Conservation (phyloP, 345 rosid genomes). For the Aquilaria yunnanensis region DNA sequence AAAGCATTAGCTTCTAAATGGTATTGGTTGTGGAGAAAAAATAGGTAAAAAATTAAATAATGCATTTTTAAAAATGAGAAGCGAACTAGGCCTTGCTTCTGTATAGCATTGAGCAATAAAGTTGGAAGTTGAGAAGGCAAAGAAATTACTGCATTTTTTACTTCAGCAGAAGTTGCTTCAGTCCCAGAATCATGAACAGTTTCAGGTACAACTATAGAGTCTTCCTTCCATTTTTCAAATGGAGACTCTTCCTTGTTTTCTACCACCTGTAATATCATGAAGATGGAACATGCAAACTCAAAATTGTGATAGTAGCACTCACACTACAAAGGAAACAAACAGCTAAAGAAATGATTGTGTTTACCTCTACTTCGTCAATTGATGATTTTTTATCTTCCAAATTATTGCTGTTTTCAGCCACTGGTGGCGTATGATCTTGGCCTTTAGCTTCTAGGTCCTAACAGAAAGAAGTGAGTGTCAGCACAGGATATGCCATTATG, state of each 20-base stretch:
- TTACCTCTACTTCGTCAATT: conserved; percentile 29
- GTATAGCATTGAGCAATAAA: not conserved
- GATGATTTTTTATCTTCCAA: conserved; percentile 27
- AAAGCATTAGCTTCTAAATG: too few relatives aligned
- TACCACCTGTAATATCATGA: conserved; percentile 31
- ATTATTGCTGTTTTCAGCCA: conserved; percentile 24
- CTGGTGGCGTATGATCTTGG: conserved; percentile 25
- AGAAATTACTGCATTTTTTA: conserved; percentile 28
- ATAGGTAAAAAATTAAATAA: too few relatives aligned
- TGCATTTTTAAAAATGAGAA: too few relatives aligned
- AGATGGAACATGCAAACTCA: conserved; percentile 2
- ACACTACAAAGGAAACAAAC: conserved; percentile 4
- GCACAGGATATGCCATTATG: not conserved
- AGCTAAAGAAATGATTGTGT: conserved; percentile 1
- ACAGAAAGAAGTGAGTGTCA: conserved; percentile 5
- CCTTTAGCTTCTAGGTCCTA: conserved; percentile 22
- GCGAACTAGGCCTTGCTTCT: too few relatives aligned
- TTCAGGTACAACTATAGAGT: conserved; percentile 28
- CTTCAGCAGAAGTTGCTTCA: conserved; percentile 33
- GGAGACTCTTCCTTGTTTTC: conserved; percentile 26
- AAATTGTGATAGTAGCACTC: conserved; percentile 1
- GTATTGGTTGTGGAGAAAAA: too few relatives aligned
- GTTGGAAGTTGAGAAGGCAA: conserved; percentile 3
- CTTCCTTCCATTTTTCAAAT: conserved; percentile 31
- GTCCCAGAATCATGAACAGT: conserved; percentile 26